Base-by-base conservation (phyloP, 257 asterid species). In the Plectranthus barbatus region DNA sequence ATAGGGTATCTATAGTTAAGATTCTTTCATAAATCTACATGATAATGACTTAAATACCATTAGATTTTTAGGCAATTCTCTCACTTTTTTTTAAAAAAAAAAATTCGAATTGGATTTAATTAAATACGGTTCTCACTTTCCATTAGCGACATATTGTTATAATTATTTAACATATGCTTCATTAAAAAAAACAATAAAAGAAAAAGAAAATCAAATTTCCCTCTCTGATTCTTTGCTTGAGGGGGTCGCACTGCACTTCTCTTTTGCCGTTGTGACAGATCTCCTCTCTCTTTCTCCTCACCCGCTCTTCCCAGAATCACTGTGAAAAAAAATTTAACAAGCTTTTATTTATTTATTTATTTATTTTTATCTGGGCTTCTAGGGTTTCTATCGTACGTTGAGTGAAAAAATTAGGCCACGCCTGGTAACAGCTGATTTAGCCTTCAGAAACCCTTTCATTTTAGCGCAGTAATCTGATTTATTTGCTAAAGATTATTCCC, bases 161-260 rank as follows among this genome's bases (percentile, higher is more conserved):
- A n/a, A n/a, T n/a, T n/a, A n/a, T n/a, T n/a, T n/a, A n/a, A 37
- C 9, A 3, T 36, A 36, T 37, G 9, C 10, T 8, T 37, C 2
- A 9, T 9, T 34, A 37, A 9, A 37, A 11, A 9, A 12, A 11
- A 0, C 12, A 41, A 1, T 12, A 2, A 13, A 13, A 42, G 1
- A 55, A 26, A 33, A 15, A 15, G 3, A 26, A 12, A 26, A 47
- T 1, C 3, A 4, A 0, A 4, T 53, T 49, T 72, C 77, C 70
- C 61, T 56, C 59, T 13, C 40, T n/a, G 74, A 74, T 68, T 62
- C 74, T 62, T 68, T 68, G 55, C 68, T 63, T 64, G 66, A 60
- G 47, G 47, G 70, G 36, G 74, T 73, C 71, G 54, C 67, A 37
- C 44, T 20, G 54, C 67, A 37, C 44, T 20, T 29, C 39, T 52